A percentile compares a stretch with the other conserved stretches of the same genome.
Evolutionary conservation across 1,139 yeast genomes (phyloP).

Genomic region (Suhomyces bokatorum): DNA sequence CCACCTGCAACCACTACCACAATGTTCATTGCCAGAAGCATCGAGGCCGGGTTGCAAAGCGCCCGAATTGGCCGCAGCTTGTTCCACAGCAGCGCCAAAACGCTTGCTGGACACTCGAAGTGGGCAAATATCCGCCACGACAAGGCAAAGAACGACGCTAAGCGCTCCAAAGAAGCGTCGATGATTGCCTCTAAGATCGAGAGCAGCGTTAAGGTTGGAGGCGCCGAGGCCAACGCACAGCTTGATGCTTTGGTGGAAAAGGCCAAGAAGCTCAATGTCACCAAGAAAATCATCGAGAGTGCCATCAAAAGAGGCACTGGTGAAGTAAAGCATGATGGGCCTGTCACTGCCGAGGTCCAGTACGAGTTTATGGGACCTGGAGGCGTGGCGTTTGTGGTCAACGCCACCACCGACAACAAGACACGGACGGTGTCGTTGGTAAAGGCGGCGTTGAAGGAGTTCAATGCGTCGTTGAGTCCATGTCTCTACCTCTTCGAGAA

Average conservation of each 20-base stretch:
- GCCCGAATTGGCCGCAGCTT: not conserved
- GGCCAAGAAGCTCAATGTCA: slow-evolving; percentile 75
- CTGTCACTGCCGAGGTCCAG: slow-evolving; percentile 41
- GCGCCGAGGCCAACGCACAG: slow-evolving; percentile 66
- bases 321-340: slow-evolving; percentile 36
- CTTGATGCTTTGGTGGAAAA: slow-evolving; percentile 73
- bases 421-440: slow-evolving; percentile 77
- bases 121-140: slow-evolving; percentile 96
- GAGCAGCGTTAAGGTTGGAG: slow-evolving; percentile 62
- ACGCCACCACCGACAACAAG: slow-evolving; percentile 86
- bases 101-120: slow-evolving; percentile 76
- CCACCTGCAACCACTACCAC: not conserved
- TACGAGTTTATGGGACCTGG: slow-evolving; percentile 95
- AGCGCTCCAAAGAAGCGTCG: slow-evolving; percentile 67
- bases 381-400: slow-evolving; percentile 81
- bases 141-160: slow-evolving; percentile 89
- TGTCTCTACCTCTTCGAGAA: slow-evolving; percentile 74
- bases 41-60: not conserved
- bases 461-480: slow-evolving; percentile 72
- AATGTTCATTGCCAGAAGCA: not conserved
- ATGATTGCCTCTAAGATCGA: slow-evolving; percentile 73
- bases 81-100: slow-evolving; percentile 17
- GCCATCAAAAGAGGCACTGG: slow-evolving; percentile 88
- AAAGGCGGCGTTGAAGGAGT: slow-evolving; percentile 72
- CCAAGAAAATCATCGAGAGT: slow-evolving; percentile 80